Conservation (phyloP, 1,284 basidiomycete genomes). For the Austroboletus novae-zelandiae region DNA sequence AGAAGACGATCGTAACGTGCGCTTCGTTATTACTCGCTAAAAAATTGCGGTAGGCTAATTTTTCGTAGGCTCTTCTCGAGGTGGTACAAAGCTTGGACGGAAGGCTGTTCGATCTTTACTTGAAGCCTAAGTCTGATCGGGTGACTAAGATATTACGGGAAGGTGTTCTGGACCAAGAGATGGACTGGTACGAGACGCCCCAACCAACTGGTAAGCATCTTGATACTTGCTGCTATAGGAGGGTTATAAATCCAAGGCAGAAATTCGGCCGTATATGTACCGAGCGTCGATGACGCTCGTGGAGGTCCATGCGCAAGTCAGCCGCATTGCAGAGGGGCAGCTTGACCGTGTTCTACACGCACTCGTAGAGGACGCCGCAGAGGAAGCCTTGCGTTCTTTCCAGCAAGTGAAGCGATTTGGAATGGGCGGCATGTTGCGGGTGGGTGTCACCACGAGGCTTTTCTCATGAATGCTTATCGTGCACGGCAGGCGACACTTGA, state of each 20-base stretch:
- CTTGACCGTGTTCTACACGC: constrained; percentile 81
- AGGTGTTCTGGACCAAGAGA: constrained; percentile 76
- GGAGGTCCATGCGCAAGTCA: constrained; percentile 89
- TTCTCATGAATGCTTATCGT: background rate
- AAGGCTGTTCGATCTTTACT: constrained; percentile 84
- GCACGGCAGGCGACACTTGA: constrained; percentile 87
- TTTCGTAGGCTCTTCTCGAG: constrained; percentile 64
- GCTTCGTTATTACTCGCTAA: background rate
- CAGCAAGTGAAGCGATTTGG: constrained; percentile 85
- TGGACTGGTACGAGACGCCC: constrained; percentile 91
- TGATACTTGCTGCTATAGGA: background rate
- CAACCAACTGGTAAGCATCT: constrained; percentile 74
- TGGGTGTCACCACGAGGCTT: constrained; percentile 39
- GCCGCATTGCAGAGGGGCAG: constrained; percentile 72
- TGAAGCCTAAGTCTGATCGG: constrained; percentile 71
- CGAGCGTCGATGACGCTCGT: constrained; percentile 87
- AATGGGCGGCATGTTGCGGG: constrained; percentile 97
- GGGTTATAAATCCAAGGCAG: constrained; percentile 39
- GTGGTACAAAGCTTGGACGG: constrained; percentile 84
- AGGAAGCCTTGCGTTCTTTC: constrained; percentile 83
- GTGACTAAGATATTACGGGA: constrained; percentile 71
- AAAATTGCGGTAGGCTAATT: constrained; percentile 3
- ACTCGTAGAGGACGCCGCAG: constrained; percentile 81
- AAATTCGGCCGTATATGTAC: constrained; percentile 95
- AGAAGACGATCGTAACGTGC: constrained; percentile 71